phyloP scores from a whole-genome alignment of 2,329 filamentous ascomycete genomes.

The Colletotrichum euphorbiae region DNA sequence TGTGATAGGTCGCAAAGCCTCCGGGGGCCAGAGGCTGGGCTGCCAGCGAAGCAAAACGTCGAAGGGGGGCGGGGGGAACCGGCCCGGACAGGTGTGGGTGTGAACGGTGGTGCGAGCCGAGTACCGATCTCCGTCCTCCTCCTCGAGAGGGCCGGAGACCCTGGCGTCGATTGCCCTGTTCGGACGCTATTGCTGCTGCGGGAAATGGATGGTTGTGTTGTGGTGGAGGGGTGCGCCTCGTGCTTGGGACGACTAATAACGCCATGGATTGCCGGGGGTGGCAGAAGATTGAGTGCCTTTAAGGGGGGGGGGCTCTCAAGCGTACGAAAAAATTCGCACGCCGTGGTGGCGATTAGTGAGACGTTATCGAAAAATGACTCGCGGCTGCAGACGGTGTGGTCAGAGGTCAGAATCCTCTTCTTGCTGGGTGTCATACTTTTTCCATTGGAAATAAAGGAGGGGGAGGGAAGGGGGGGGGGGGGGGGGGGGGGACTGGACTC shows the following conservation, averaged over 20 bases:
- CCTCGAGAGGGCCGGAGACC: constrained; percentile 12
- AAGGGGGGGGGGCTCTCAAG: background rate
- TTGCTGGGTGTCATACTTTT: background rate
- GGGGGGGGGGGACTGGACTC: too few species aligned
- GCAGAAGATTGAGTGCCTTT: background rate
- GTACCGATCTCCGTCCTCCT: constrained; percentile 34
- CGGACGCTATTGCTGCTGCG: constrained; percentile 27
- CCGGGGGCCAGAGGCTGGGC: constrained; percentile 11
- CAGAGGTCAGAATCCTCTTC: background rate
- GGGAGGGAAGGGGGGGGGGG: too few species aligned
- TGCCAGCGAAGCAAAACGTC: constrained; percentile 36
- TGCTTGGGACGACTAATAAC: constrained; percentile 5
- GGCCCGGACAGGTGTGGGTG: constrained; percentile 25
- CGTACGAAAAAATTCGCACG: background rate
- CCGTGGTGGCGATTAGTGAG: constrained; percentile 27
- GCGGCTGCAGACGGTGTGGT: too few species aligned
- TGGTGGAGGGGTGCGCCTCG: constrained; percentile 20
- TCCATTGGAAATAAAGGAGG: too few species aligned
- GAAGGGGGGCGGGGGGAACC: constrained; percentile 14
- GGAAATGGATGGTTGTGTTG: constrained; percentile 7
- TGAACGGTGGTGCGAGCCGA: constrained; percentile 35
- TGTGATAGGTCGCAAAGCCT: constrained; percentile 30
- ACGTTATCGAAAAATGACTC: background rate
- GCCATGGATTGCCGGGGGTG: constrained; percentile 1
- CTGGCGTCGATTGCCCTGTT: constrained; percentile 19